Percentiles rank a stretch among this genome's conserved stretches.
phyloP scores from a whole-genome alignment of 306 rosid genomes.

The Ormosia semicastrata region DNA sequence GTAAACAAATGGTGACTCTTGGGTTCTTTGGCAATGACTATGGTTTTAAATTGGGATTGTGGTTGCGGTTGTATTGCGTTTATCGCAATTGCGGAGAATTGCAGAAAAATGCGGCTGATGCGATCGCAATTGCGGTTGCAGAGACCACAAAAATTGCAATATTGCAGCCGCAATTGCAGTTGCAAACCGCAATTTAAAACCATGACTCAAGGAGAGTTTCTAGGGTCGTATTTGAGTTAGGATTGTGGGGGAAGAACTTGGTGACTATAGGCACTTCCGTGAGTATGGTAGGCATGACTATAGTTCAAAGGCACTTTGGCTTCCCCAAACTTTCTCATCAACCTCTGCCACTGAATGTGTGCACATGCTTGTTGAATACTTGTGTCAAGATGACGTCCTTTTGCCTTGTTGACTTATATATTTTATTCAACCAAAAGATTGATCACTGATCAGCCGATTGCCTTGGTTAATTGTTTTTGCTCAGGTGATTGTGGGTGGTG shows the following conservation, averaged over 20 bases:
- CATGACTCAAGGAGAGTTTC: too few species aligned
- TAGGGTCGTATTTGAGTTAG: background rate
- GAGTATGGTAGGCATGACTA: background rate
- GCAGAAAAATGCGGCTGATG: too few species aligned
- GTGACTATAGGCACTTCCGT: background rate
- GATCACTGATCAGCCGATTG: background rate
- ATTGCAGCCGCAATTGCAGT: too few species aligned
- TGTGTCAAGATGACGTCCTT: background rate
- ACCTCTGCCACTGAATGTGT: background rate
- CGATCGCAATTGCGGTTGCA: too few species aligned
- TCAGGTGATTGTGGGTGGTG: constrained; percentile 77
- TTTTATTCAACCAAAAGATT: background rate
- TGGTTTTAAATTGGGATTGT: too few species aligned
- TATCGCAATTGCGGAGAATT: too few species aligned
- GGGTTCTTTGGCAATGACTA: too few species aligned
- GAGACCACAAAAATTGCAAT: too few species aligned
- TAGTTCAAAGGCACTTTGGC: background rate
- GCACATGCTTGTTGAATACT: background rate
- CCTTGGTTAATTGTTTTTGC: background rate
- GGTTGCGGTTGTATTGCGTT: too few species aligned
- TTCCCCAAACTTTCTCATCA: background rate
- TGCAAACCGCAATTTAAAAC: too few species aligned
- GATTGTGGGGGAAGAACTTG: background rate
- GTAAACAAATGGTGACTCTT: too few species aligned
- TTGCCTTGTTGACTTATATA: background rate